These are phyloP conservation scores for Pleomassaria siparia DNA, from an alignment of 2,329 filamentous ascomycete species.

Conservation along the genomic window DNA sequence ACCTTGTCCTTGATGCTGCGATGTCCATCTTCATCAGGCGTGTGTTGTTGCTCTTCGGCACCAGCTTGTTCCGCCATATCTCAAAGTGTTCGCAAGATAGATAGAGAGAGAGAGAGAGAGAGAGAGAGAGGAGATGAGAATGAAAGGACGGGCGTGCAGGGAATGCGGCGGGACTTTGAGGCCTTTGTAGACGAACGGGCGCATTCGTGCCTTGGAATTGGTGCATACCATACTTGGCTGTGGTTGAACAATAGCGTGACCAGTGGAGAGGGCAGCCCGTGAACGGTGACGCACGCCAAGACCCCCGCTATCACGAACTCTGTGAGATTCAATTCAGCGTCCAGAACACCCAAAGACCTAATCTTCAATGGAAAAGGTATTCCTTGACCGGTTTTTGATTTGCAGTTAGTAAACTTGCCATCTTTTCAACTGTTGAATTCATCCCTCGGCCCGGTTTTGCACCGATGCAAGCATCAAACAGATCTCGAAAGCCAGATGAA, in stretches of 20 bases:
- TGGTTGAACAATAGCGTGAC: constrained; percentile 4
- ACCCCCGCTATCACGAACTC: not conserved
- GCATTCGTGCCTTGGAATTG: not conserved
- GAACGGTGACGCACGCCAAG: constrained; percentile 15
- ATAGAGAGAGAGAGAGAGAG: not conserved
- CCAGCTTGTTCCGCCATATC: constrained; percentile 10
- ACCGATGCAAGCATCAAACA: too few species aligned
- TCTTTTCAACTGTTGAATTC: too few species aligned
- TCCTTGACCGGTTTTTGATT: too few species aligned
- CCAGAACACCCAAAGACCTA: too few species aligned
- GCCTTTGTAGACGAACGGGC: constrained; percentile 1
- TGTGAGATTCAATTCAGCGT: too few species aligned
- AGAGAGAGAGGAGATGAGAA: not conserved
- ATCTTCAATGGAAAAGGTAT: too few species aligned
- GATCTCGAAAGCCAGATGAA: too few species aligned
- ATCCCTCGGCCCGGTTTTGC: too few species aligned
- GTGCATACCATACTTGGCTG: constrained; percentile 10
- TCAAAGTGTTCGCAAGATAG: not conserved
- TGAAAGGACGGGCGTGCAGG: not conserved
- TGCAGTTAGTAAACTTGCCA: too few species aligned
- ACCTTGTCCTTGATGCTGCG: constrained; percentile 39
- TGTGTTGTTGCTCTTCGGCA: too few species aligned
- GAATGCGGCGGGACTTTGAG: not conserved
- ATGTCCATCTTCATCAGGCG: constrained; percentile 9
- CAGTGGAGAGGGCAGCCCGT: constrained; percentile 1